Evolutionary conservation across 2,329 filamentous ascomycete genomes (phyloP).

Genomic region (Proliferodiscus dingleyae): DNA sequence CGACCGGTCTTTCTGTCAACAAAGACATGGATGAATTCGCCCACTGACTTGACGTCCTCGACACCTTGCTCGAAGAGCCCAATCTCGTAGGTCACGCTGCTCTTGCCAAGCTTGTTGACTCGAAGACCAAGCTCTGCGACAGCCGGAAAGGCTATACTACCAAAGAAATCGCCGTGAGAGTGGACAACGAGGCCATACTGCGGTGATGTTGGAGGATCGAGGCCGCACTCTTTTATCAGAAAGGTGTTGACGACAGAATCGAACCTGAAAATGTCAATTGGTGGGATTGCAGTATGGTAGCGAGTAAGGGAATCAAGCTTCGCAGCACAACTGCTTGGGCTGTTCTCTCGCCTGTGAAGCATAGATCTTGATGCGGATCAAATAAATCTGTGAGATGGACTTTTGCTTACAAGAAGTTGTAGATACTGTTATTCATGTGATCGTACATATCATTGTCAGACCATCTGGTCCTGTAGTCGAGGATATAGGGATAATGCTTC

Average conservation of each 20-base stretch:
- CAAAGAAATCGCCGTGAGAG: slow-evolving; percentile 80
- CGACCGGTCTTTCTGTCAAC: slow-evolving; percentile 69
- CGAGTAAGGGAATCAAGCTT: too few relatives aligned
- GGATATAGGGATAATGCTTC: slow-evolving; percentile 69
- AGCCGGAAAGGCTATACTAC: slow-evolving; percentile 74
- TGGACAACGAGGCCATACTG: slow-evolving; percentile 83
- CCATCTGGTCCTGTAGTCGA: slow-evolving; percentile 87
- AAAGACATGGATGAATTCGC: slow-evolving; percentile 83
- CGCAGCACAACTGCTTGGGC: too few relatives aligned
- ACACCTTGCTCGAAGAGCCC: slow-evolving; percentile 75
- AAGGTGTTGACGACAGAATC: slow-evolving; percentile 90
- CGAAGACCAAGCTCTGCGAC: slow-evolving; percentile 76
- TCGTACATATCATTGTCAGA: slow-evolving; percentile 87
- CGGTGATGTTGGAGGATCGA: slow-evolving; percentile 63
- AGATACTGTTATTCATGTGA: slow-evolving; percentile 88
- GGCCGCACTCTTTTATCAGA: slow-evolving; percentile 71
- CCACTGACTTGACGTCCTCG: slow-evolving; percentile 74
- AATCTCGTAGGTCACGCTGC: slow-evolving; percentile 86
- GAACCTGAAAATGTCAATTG: slow-evolving; percentile 48
- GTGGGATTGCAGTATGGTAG: background rate
- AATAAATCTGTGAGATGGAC: too few relatives aligned
- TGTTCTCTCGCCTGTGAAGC: too few relatives aligned
- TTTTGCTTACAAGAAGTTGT: slow-evolving; percentile 65
- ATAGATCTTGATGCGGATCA: too few relatives aligned
- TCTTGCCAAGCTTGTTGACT: slow-evolving; percentile 78